Percentiles rank a stretch among this genome's conserved stretches.
phyloP scores from a whole-genome alignment of 2,329 filamentous ascomycete species.

The Aspergillus japonicus region DNA sequence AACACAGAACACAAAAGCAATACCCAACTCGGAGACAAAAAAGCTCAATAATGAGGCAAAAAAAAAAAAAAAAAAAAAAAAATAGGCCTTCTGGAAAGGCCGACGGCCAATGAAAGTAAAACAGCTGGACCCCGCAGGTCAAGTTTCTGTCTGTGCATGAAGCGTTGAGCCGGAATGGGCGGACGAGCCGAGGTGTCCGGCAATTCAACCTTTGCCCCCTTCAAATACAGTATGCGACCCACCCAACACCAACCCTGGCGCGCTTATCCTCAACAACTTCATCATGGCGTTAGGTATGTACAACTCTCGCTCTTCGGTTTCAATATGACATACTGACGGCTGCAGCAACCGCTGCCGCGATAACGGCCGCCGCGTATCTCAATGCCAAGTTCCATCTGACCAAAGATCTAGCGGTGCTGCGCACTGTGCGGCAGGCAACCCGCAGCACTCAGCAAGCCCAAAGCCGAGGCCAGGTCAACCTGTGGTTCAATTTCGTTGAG shows the following conservation, averaged over 20 bases:
- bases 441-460: constrained; percentile 50
- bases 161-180: background rate
- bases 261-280: background rate
- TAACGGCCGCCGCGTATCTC: constrained; percentile 34
- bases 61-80: background rate
- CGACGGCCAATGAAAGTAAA: background rate
- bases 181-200: background rate
- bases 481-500: constrained; percentile 66
- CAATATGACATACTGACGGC: background rate
- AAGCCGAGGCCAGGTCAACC: constrained; percentile 54
- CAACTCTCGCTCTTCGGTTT: background rate
- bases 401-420: constrained; percentile 59
- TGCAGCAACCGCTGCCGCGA: constrained; percentile 24
- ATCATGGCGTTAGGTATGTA: constrained; percentile 8
- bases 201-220: background rate
- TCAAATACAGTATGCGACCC: background rate
- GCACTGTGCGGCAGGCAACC: constrained; percentile 42
- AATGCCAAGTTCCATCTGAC: constrained; percentile 68
- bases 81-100: background rate
- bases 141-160: background rate
- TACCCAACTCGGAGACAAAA: too few relatives aligned
- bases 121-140: background rate
- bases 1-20: too few relatives aligned
- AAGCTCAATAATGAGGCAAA: background rate
- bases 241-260: background rate